Base-by-base conservation (phyloP, 2,329 filamentous ascomycete species). In the Fusarium keratoplasticum region DNA sequence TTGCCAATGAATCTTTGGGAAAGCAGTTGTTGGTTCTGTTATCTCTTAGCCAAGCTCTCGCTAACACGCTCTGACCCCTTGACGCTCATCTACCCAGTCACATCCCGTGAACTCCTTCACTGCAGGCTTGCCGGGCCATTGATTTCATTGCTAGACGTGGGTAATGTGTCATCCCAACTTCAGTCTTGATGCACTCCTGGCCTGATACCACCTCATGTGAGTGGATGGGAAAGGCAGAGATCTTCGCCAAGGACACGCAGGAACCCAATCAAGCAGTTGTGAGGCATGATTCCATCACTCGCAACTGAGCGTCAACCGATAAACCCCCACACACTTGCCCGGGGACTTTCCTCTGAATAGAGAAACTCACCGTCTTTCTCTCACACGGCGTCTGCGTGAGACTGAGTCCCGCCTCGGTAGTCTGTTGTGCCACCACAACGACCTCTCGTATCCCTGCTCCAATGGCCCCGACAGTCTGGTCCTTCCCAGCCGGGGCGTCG, bases 151-250 rank as follows among this genome's bases (percentile, higher is more conserved):
- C 58, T 62, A 47, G 63, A 61, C 70, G 66, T 61, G 74, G 64
- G 57, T 40, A 66, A 66, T 60, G 44, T 66, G 65, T 54, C 57
- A 70, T 58, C 67, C 65, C 64, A 40, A 8, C 47, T 74, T 60
- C 59, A 67, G 61, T 69, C 18, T 59, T 66, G 64, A 72, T 66
- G 68, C 73, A 62, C 33, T 42, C 61, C 72, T 67, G 69, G 64
- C 66, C 70, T 77, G 71, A 77, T 68, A 55, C 36, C 64, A 65
- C 67, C 52, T 60, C n/a, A 14, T 61, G 35, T 63, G 54, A 42
- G 61, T 64, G 42, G n/a, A 42, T 66, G 14, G 20, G 29, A 60
- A 38, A 35, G 68, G 69, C 62, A 71, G 67, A 65, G 73, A 77
- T 77, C 69, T 74, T 52, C 75, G 27, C 57, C 31, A 22, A 29